A percentile compares a stretch with the other conserved stretches of the same genome.
Evolutionary conservation across 2,329 filamentous ascomycete species (phyloP).

Genomic region (Sclerotinia trifoliorum): DNA sequence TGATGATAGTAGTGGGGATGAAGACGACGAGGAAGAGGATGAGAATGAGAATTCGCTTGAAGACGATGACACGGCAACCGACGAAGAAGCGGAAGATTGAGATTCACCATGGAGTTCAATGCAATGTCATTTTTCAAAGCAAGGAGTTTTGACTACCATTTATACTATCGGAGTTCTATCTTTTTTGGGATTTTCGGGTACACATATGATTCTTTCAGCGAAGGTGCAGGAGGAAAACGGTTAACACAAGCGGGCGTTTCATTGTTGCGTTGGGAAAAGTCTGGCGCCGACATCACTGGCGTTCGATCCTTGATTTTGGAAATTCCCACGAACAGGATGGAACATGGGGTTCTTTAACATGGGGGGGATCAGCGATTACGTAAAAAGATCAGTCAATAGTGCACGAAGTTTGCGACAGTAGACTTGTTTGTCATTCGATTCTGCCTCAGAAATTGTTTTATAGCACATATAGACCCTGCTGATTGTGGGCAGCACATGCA

Average conservation of each 20-base stretch:
- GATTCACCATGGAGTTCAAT: background rate
- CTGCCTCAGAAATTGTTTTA: background rate
- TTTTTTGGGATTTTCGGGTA: background rate
- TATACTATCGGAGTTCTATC: constrained; percentile 1
- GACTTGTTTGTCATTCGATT: background rate
- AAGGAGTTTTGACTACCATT: constrained; percentile 6
- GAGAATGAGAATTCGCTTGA: constrained; percentile 25
- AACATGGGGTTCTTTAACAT: background rate
- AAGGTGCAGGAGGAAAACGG: background rate
- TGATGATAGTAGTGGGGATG: constrained; percentile 49
- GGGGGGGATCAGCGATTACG: background rate
- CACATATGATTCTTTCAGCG: constrained; percentile 6
- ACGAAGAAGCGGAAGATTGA: constrained; percentile 35
- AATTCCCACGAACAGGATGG: background rate
- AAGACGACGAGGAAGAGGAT: constrained; percentile 33
- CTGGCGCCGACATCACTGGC: constrained; percentile 7
- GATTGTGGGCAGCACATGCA: background rate
- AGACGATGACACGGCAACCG: constrained; percentile 33
- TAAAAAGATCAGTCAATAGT: background rate
- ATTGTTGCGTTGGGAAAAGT: constrained; percentile 4
- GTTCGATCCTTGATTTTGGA: background rate
- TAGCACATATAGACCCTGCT: background rate
- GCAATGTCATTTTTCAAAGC: background rate
- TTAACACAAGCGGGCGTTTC: background rate
- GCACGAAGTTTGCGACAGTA: background rate